phyloP scores from a whole-genome alignment of 2,329 filamentous ascomycete genomes.

The Chalaropsis thielavioides region DNA sequence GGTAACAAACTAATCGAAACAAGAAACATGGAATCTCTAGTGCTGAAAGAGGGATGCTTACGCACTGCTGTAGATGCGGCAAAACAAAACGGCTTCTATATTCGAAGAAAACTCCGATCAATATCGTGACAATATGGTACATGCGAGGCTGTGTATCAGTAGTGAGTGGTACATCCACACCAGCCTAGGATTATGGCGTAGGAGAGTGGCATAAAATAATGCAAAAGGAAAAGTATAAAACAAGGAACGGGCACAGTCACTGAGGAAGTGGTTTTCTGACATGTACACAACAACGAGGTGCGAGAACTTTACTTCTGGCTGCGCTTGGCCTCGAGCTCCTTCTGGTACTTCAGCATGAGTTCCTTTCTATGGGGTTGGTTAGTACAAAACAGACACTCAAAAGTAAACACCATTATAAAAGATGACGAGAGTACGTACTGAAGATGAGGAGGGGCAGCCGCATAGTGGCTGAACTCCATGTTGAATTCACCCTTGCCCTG shows the following conservation, averaged over 20 bases:
- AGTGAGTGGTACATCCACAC: not conserved
- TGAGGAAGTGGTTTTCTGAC: not conserved
- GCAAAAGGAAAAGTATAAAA: not conserved
- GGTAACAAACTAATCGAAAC: not conserved
- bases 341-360: constrained; percentile 43
- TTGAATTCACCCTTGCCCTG: constrained; percentile 97
- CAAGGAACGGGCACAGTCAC: not conserved
- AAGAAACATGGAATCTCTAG: not conserved
- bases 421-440: constrained; percentile 48
- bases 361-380: constrained; percentile 36
- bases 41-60: not conserved
- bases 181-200: constrained; percentile 1
- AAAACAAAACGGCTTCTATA: not conserved
- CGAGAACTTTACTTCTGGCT: constrained; percentile 21
- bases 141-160: constrained; percentile 7
- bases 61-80: not conserved
- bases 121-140: constrained; percentile 18
- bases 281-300: not conserved
- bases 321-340: constrained; percentile 43
- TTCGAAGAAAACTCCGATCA: constrained; percentile 3
- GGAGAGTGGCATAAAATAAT: not conserved
- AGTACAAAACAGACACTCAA: constrained; percentile 18
- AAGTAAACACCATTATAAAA: constrained; percentile 14
- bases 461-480: constrained; percentile 98
- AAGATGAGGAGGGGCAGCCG: constrained; percentile 69